These are phyloP conservation scores for Ogataea thermomethanolica DNA, from an alignment of 805 yeast species.

Conservation along the genomic window DNA sequence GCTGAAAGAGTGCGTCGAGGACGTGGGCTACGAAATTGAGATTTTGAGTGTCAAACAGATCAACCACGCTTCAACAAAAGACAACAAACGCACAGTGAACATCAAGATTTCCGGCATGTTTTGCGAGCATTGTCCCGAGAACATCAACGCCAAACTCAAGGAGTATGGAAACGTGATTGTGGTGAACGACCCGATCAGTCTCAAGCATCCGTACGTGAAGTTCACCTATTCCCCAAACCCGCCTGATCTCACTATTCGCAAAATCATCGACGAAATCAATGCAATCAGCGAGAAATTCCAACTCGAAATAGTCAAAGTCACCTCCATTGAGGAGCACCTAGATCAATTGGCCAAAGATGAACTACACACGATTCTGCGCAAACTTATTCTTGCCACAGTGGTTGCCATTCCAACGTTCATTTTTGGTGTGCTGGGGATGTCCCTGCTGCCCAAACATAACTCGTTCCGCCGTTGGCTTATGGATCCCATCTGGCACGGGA, in stretches of 20 bases:
- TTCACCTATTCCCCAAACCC: constrained; percentile 63
- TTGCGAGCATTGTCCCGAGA: constrained; percentile 66
- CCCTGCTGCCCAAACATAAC: constrained; percentile 44
- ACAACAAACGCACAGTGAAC: constrained; percentile 52
- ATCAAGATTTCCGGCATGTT: constrained; percentile 62
- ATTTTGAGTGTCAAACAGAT: constrained; percentile 42
- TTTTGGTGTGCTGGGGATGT: constrained; percentile 69
- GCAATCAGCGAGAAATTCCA: constrained; percentile 43
- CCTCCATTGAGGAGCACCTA: constrained; percentile 63
- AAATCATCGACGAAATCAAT: constrained; percentile 48
- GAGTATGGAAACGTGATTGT: constrained; percentile 56
- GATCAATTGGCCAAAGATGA: constrained; percentile 47
- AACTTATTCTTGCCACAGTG: constrained; percentile 47
- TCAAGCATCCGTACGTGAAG: constrained; percentile 54
- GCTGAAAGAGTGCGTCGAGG: constrained; percentile 53
- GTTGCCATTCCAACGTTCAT: constrained; percentile 64
- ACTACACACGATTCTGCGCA: constrained; percentile 40
- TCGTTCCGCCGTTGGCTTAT: constrained; percentile 51
- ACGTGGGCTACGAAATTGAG: constrained; percentile 63
- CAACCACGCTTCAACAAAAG: constrained; percentile 45
- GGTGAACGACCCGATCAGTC: constrained; percentile 51
- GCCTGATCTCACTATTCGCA: constrained; percentile 51
- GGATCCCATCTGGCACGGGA: constrained; percentile 60
- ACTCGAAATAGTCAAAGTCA: constrained; percentile 51
- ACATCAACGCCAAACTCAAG: constrained; percentile 45